Percentiles rank a stretch among this genome's conserved stretches.
Conservation (phyloP, 208 protist species). For the Spongospora subterranea region DNA sequence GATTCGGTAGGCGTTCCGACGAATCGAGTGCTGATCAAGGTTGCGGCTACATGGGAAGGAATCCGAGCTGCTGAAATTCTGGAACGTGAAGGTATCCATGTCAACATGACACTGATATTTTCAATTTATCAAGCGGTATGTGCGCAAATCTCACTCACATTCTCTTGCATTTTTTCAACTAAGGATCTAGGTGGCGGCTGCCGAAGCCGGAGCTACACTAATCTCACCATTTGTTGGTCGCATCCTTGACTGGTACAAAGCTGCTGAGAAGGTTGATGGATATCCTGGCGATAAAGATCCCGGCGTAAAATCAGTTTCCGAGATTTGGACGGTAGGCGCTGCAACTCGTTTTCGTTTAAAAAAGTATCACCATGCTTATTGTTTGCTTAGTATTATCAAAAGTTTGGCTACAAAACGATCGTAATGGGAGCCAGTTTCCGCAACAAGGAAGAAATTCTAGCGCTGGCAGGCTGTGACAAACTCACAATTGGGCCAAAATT, state of each 20-base stretch:
- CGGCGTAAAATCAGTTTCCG: constrained; percentile 65
- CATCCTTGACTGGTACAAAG: constrained; percentile 72
- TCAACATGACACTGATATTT: constrained; percentile 75
- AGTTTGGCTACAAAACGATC: constrained; percentile 71
- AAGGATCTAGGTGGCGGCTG: constrained; percentile 44
- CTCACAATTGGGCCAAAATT: constrained; percentile 72
- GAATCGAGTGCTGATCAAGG: constrained; percentile 71
- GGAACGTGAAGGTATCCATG: constrained; percentile 69
- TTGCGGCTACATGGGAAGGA: constrained; percentile 75
- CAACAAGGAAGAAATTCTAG: constrained; percentile 70
- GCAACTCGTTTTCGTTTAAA: constrained; percentile 15
- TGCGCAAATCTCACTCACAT: not conserved
- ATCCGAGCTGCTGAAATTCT: constrained; percentile 65
- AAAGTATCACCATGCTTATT: not conserved
- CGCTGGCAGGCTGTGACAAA: constrained; percentile 70
- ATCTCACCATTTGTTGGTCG: constrained; percentile 73
- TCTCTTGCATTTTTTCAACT: not conserved
- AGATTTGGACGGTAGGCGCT: constrained; percentile 70
- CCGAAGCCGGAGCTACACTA: constrained; percentile 62
- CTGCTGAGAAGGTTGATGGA: not conserved
- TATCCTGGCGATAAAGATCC: constrained; percentile 66
- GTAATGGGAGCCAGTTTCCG: constrained; percentile 66
- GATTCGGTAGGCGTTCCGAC: constrained; percentile 62
- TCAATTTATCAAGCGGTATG: constrained; percentile 67
- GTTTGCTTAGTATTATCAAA: constrained; percentile 64